phyloP scores from a whole-genome alignment of 306 rosid species.

The Dalbergia cultrata region DNA sequence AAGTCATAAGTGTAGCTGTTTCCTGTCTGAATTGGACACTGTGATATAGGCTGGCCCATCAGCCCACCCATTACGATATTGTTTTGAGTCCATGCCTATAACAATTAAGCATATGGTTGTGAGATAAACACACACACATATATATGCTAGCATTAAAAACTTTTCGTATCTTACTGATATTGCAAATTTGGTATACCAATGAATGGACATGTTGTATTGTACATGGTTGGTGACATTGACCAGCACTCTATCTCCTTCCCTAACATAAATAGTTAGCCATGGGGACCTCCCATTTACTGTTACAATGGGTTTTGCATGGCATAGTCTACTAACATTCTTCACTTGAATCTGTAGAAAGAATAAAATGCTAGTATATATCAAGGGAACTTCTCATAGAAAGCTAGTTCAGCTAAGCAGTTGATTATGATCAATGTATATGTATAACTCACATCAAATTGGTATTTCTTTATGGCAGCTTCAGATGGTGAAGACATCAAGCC shows the following conservation, averaged over 20 bases:
- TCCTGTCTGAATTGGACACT: constrained; percentile 67
- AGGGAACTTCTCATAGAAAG: background rate
- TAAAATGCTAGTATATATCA: constrained; percentile 24
- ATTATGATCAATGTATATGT: background rate
- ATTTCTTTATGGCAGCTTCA: constrained; percentile 46
- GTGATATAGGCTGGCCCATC: constrained; percentile 81
- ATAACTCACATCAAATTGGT: constrained; percentile 49
- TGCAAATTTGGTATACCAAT: constrained; percentile 54
- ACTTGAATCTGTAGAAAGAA: constrained; percentile 64
- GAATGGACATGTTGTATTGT: constrained; percentile 76
- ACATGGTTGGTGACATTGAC: constrained; percentile 77
- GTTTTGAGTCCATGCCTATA: constrained; percentile 76
- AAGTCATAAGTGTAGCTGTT: constrained; percentile 66
- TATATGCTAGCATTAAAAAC: background rate
- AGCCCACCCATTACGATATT: constrained; percentile 74
- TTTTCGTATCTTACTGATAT: background rate
- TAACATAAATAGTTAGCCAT: constrained; percentile 71
- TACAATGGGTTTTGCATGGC: constrained; percentile 75
- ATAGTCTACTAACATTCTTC: constrained; percentile 74
- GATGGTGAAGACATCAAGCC: constrained; percentile 40
- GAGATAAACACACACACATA: background rate
- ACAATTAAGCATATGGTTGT: background rate
- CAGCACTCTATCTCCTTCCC: constrained; percentile 71
- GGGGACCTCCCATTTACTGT: constrained; percentile 77
- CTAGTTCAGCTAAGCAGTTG: background rate